Percentiles rank a stretch among this genome's conserved stretches.
phyloP scores from a whole-genome alignment of 163 green algal genomes.

The Chlamydomonas reinhardtii region DNA sequence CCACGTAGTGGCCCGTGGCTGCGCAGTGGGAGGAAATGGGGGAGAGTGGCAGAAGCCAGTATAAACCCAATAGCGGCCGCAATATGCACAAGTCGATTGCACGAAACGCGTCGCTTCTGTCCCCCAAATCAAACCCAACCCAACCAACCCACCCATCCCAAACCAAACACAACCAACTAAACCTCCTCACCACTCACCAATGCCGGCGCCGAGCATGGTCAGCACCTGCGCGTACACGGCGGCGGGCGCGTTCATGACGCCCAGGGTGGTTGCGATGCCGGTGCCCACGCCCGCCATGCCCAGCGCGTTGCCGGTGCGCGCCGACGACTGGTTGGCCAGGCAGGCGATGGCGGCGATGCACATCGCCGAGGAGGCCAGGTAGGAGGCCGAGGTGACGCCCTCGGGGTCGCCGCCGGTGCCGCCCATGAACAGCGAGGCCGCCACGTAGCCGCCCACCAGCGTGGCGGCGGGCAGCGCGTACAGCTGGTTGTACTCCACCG shows the following conservation, averaged over 20 bases:
- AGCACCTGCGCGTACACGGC: slow-evolving; percentile 63
- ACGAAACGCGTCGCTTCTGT: too few relatives aligned
- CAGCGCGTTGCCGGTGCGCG: slow-evolving; percentile 81
- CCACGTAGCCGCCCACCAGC: slow-evolving; percentile 50
- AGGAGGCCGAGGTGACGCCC: slow-evolving; percentile 45
- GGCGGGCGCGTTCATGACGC: slow-evolving; percentile 51
- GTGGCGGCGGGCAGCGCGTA: slow-evolving; percentile 76
- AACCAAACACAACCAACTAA: too few relatives aligned
- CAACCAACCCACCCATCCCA: too few relatives aligned
- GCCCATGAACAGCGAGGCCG: slow-evolving; percentile 28
- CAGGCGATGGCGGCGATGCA: slow-evolving; percentile 91
- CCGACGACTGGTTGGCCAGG: slow-evolving; percentile 84
- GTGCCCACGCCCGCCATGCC: slow-evolving; percentile 83
- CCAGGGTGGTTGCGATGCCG: slow-evolving; percentile 81
- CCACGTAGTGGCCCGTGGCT: slow-evolving; percentile 46
- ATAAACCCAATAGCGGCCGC: too few relatives aligned
- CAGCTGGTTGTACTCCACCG: slow-evolving; percentile 83
- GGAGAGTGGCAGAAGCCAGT: too few relatives aligned
- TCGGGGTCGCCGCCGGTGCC: neutral
- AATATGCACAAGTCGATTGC: too few relatives aligned
- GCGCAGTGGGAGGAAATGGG: neutral
- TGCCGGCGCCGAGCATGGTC: slow-evolving; percentile 1
- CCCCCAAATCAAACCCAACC: too few relatives aligned
- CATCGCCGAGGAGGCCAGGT: slow-evolving; percentile 53
- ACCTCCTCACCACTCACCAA: neutral